These are phyloP conservation scores for Scortechinia acanthostroma DNA, from an alignment of 2,329 filamentous ascomycete genomes.

Conservation along the genomic window DNA sequence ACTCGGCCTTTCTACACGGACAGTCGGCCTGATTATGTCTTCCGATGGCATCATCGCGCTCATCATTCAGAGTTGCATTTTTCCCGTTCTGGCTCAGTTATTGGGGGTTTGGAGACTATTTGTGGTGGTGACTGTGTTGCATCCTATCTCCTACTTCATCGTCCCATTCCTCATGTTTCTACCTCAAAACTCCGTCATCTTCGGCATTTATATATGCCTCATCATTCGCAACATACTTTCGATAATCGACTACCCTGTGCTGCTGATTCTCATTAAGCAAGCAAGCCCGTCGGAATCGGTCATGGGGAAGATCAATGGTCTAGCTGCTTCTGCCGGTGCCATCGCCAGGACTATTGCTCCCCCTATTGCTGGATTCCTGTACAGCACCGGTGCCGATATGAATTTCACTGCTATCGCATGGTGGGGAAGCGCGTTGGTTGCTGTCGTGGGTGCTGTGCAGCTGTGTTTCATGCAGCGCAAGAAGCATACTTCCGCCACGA, in stretches of 20 bases:
- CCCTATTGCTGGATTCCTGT: slow-evolving; percentile 61
- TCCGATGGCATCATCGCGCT: slow-evolving; percentile 51
- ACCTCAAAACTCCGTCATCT: slow-evolving; percentile 40
- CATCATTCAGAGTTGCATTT: slow-evolving; percentile 50
- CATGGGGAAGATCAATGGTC: slow-evolving; percentile 65
- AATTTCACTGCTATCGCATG: background rate
- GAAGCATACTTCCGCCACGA: background rate
- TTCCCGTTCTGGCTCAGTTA: slow-evolving; percentile 48
- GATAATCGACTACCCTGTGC: slow-evolving; percentile 61
- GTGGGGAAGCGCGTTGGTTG: slow-evolving; percentile 1
- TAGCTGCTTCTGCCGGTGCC: slow-evolving; percentile 67
- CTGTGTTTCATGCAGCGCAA: slow-evolving; percentile 1
- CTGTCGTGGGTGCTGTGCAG: background rate
- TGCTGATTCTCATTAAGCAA: slow-evolving; percentile 68
- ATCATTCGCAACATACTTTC: slow-evolving; percentile 60
- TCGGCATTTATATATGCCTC: slow-evolving; percentile 60
- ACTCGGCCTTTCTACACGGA: slow-evolving; percentile 51
- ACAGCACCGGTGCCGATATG: slow-evolving; percentile 40
- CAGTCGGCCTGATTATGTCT: slow-evolving; percentile 55
- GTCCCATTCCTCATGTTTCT: slow-evolving; percentile 62
- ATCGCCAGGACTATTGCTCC: slow-evolving; percentile 64
- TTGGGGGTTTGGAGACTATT: slow-evolving; percentile 51
- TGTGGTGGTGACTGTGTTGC: slow-evolving; percentile 53
- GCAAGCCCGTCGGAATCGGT: slow-evolving; percentile 54
- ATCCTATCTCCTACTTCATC: slow-evolving; percentile 62